phyloP scores from a whole-genome alignment of 495 filamentous ascomycete genomes.

The Tuber microsphaerosporum region DNA sequence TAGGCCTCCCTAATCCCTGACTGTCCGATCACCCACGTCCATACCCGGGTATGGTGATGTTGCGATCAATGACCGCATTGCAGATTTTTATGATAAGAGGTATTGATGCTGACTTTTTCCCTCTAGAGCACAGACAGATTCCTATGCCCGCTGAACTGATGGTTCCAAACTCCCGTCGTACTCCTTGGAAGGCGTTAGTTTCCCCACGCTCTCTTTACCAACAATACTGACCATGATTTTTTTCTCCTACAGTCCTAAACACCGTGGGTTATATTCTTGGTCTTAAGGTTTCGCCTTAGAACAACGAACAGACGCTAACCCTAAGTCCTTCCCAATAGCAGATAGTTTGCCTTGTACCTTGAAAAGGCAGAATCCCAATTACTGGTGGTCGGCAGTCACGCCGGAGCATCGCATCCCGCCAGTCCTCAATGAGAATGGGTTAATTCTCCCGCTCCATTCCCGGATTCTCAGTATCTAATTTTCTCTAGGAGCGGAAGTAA shows the following conservation, averaged over 20 bases:
- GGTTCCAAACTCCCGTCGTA: conserved; percentile 2
- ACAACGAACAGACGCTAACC: neutral
- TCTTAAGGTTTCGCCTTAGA: neutral
- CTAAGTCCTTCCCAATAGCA: neutral
- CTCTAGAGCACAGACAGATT: neutral
- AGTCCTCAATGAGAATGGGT: neutral
- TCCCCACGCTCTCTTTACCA: neutral
- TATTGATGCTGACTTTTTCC: neutral
- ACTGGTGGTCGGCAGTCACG: conserved; percentile 1
- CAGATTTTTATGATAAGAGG: neutral
- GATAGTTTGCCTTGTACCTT: conserved; percentile 3
- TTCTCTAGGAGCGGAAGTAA: neutral
- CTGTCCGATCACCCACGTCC: no score
- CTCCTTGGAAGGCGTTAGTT: conserved; percentile 5
- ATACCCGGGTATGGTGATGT: neutral
- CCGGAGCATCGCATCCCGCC: neutral
- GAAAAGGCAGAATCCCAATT: neutral
- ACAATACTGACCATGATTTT: neutral
- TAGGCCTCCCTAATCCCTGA: no score
- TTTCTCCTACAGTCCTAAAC: neutral
- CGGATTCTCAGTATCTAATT: neutral
- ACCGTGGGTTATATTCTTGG: conserved; percentile 5
- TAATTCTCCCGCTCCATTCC: neutral
- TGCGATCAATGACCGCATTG: conserved; percentile 1
- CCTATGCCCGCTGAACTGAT: neutral